A percentile compares a stretch with the other conserved stretches of the same genome.
These are phyloP conservation scores for Penicillium alfredii DNA, from an alignment of 495 filamentous ascomycete species.

Conservation along the genomic window DNA sequence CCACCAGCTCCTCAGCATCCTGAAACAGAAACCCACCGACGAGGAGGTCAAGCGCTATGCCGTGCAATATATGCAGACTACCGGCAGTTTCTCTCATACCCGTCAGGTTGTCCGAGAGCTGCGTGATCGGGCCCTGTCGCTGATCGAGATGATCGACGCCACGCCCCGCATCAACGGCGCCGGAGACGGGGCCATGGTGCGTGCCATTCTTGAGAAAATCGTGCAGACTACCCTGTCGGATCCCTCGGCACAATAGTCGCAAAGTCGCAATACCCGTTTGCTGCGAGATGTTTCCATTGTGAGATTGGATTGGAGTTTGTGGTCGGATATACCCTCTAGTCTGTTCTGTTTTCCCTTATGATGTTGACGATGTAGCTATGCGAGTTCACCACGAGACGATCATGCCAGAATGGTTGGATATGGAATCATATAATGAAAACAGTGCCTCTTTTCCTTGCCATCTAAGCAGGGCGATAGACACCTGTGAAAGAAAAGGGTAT, in stretches of 20 bases:
- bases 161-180: conserved; percentile 24
- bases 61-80: conserved; percentile 84
- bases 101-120: conserved; percentile 62
- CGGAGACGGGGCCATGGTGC: conserved; percentile 37
- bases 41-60: conserved; percentile 89
- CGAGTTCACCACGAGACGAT: conserved; percentile 5
- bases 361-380: conserved; percentile 1
- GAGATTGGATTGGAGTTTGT: not conserved
- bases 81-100: conserved; percentile 84
- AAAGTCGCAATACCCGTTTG: too few species aligned
- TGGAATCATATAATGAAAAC: conserved; percentile 3
- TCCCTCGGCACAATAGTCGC: conserved; percentile 8
- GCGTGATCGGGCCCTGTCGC: conserved; percentile 55
- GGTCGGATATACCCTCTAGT: conserved; percentile 3
- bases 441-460: too few species aligned
- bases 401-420: not conserved
- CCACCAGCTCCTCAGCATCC: conserved; percentile 80
- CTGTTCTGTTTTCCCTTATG: conserved; percentile 8
- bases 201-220: conserved; percentile 43
- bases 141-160: conserved; percentile 65
- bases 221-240: conserved; percentile 35
- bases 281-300: not conserved
- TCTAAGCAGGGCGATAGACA: too few species aligned
- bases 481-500: too few species aligned
- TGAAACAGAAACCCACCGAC: conserved; percentile 81